Evolutionary conservation across 2,329 filamentous ascomycete species (phyloP), one percentile per base, ranked within the genome.

Genomic region (Orbilia oligospora): DNA sequence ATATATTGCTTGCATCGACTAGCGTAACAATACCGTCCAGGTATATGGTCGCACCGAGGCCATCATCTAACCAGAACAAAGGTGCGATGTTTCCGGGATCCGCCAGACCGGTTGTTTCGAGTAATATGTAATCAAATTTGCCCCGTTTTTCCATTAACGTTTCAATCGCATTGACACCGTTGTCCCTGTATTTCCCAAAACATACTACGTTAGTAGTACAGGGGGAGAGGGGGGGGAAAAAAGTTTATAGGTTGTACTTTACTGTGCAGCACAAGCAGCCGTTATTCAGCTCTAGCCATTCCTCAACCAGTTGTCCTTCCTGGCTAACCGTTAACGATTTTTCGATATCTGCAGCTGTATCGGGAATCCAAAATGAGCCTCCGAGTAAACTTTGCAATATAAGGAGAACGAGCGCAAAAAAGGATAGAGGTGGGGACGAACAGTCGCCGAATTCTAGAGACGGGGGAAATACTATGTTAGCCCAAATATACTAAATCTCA

Each of bases 41-140:
- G 84, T 97, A 99, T 82, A 99, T 97, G 44, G 92, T 94, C 84
- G 94, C 97, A 6, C 94, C 95, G 1, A 99, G 88, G 0, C 94
- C 96, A 81, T 98, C 95, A 82, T 99, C 96, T 27, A 99, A 91
- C 96, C 96, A 99, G 86, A 99, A 99, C 14, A 98, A 86, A 0
- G 96, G 96, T 0, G 96, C 96, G 65, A 99, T 90, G 82, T 98
- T 98, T 0, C 96, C 96, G 0, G 96, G 96, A 83, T 99, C 95
- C 3, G 96, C 96, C 5, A 99, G 88, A 0, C 96, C 96, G 0
- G 96, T 98, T 0, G 96, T 99, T 84, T 99, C 96, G 0, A 99
- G 90, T 1, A 99, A 88, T 81, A 99, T 98, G 85, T 98, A 99
- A 86, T 99, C 96, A 83, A 99, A 99, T 3, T 91, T 91, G 63